Conservation (phyloP, 106 monocot species). For the Allium fistulosum region DNA sequence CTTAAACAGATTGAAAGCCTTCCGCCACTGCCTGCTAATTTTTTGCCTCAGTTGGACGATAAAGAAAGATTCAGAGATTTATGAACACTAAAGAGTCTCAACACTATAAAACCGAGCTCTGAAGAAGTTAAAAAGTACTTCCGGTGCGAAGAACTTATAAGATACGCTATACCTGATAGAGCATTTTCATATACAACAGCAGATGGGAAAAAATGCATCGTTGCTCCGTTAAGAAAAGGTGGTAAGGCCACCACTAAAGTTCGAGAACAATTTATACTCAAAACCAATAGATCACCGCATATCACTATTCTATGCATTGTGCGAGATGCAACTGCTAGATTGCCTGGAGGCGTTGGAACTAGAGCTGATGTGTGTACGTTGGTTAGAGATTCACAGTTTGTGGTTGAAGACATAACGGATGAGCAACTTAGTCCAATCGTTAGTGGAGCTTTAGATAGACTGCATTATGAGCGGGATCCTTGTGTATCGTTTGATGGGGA, state of each 20-base stretch:
- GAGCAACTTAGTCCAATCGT: too few relatives aligned
- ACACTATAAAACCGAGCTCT: conserved; percentile 72
- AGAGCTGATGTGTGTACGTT: too few relatives aligned
- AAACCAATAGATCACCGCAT: too few relatives aligned
- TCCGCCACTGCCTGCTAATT: conserved; percentile 59
- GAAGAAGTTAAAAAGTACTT: conserved; percentile 83
- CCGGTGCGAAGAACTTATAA: conserved; percentile 61
- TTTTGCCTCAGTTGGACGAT: conserved; percentile 45
- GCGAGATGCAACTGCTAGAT: too few relatives aligned
- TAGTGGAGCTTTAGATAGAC: too few relatives aligned
- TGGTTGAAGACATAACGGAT: too few relatives aligned
- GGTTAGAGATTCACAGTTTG: too few relatives aligned
- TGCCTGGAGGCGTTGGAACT: too few relatives aligned
- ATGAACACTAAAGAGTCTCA: conserved; percentile 88
- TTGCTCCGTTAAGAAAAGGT: too few relatives aligned
- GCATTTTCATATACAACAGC: conserved; percentile 81
- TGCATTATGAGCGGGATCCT: too few relatives aligned
- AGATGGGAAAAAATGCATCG: conserved; percentile 84
- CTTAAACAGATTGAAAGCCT: conserved; percentile 90
- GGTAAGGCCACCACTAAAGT: conserved; percentile 97
- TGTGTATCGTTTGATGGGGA: too few relatives aligned
- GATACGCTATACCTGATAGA: conserved; percentile 89
- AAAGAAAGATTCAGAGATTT: conserved; percentile 93
- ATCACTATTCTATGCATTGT: too few relatives aligned
- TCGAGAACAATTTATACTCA: conserved; percentile 93